Conservation (phyloP, 2,329 filamentous ascomycete species). For the Grosmannia clavigera region DNA sequence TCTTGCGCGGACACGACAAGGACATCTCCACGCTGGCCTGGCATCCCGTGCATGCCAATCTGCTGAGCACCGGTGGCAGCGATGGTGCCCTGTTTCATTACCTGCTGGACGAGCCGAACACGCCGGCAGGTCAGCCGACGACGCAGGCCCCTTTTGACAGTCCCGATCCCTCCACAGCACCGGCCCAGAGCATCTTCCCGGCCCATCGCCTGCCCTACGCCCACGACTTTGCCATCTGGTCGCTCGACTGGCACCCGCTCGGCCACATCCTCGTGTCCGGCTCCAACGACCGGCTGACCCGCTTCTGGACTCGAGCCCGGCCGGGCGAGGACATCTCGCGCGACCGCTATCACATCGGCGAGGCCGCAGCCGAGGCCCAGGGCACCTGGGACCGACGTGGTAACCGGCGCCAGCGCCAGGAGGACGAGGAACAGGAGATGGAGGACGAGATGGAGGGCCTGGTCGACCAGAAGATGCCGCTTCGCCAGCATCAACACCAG, state of each 20-base stretch:
- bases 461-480: constrained; percentile 76
- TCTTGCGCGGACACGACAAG: constrained; percentile 90
- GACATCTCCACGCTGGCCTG: constrained; percentile 86
- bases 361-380: constrained; percentile 82
- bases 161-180: constrained; percentile 59
- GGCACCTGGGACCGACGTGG: constrained; percentile 86
- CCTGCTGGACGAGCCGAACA: constrained; percentile 87
- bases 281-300: constrained; percentile 90
- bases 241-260: constrained; percentile 91
- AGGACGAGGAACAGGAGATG: constrained; percentile 86
- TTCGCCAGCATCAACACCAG: constrained; percentile 28
- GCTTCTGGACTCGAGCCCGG: constrained; percentile 87
- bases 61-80: constrained; percentile 81
- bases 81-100: constrained; percentile 90
- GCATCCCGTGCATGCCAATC: constrained; percentile 83
- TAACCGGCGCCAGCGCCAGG: constrained; percentile 65
- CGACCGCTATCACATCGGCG: constrained; percentile 91
- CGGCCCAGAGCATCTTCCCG: constrained; percentile 83
- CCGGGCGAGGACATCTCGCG: constrained; percentile 76
- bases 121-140: constrained; percentile 35
- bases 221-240: constrained; percentile 95
- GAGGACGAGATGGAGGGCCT: constrained; percentile 90
- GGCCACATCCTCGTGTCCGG: constrained; percentile 92
- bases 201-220: constrained; percentile 79
- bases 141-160: no score